phyloP scores from a whole-genome alignment of 2,329 filamentous ascomycete species.

The Cordyceps militaris region DNA sequence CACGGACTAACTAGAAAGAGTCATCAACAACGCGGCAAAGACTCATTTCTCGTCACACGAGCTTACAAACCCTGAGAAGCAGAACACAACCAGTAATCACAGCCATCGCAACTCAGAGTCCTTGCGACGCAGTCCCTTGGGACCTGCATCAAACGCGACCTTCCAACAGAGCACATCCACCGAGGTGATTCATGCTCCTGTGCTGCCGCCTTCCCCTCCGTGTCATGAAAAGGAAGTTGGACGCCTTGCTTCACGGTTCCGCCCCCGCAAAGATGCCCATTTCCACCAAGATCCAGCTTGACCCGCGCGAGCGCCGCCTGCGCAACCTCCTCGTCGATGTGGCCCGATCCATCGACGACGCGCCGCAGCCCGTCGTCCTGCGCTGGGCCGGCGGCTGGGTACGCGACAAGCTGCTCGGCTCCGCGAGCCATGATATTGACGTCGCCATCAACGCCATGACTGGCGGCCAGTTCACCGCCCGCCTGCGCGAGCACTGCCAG shows the following conservation, averaged over 20 bases:
- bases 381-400: conserved; percentile 86
- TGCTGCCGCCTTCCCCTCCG: conserved; percentile 9
- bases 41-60: background rate
- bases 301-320: conserved; percentile 62
- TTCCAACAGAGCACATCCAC: background rate
- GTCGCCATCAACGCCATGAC: conserved; percentile 83
- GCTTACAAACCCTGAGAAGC: background rate
- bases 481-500: conserved; percentile 62
- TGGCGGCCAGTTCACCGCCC: conserved; percentile 64
- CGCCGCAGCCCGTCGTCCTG: conserved; percentile 46
- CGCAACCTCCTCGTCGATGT: conserved; percentile 74
- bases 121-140: conserved; percentile 1
- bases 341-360: conserved; percentile 53
- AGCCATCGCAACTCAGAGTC: background rate
- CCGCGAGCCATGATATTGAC: conserved; percentile 73
- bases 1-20: background rate
- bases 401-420: conserved; percentile 70
- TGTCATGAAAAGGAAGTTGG: conserved; percentile 31
- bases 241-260: conserved; percentile 21
- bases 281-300: conserved; percentile 46
- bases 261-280: conserved; percentile 17
- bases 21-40: conserved; percentile 1
- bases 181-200: conserved; percentile 3
- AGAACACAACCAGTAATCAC: background rate
- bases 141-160: background rate